phyloP scores from a whole-genome alignment of 2,329 filamentous ascomycete genomes.

The Lasiodiplodia gonubiensis region DNA sequence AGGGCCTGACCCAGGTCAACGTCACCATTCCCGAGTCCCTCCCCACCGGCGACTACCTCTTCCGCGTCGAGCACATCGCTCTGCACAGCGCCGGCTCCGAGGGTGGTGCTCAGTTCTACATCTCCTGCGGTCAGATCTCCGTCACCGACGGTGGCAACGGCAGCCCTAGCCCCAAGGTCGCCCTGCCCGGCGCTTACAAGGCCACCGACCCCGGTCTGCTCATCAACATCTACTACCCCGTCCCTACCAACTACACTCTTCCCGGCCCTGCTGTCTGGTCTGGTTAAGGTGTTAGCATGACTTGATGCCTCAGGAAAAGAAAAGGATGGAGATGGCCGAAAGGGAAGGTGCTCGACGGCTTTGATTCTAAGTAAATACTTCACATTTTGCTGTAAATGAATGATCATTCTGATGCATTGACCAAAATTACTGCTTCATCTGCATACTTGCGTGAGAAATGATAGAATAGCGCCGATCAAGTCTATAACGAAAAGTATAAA shows the following conservation, averaged over 20 bases:
- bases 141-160: constrained; percentile 48
- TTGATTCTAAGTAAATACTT: constrained; percentile 9
- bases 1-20: constrained; percentile 35
- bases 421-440: not conserved
- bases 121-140: constrained; percentile 54
- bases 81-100: constrained; percentile 49
- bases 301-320: not conserved
- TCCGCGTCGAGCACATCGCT: constrained; percentile 55
- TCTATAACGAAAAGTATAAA: too few relatives aligned
- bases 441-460: not conserved
- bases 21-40: constrained; percentile 48
- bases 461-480: not conserved
- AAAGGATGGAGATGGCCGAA: not conserved
- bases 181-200: constrained; percentile 51
- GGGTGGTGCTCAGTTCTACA: constrained; percentile 53
- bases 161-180: constrained; percentile 45
- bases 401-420: not conserved
- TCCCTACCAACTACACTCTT: constrained; percentile 36
- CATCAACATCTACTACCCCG: constrained; percentile 41
- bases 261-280: constrained; percentile 41
- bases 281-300: constrained; percentile 31
- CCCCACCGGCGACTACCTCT: constrained; percentile 53
- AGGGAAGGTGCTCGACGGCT: not conserved
- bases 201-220: constrained; percentile 41
- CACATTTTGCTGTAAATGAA: not conserved